phyloP scores from a whole-genome alignment of 73 alveolate genomes.

The Loxodes magnus region DNA sequence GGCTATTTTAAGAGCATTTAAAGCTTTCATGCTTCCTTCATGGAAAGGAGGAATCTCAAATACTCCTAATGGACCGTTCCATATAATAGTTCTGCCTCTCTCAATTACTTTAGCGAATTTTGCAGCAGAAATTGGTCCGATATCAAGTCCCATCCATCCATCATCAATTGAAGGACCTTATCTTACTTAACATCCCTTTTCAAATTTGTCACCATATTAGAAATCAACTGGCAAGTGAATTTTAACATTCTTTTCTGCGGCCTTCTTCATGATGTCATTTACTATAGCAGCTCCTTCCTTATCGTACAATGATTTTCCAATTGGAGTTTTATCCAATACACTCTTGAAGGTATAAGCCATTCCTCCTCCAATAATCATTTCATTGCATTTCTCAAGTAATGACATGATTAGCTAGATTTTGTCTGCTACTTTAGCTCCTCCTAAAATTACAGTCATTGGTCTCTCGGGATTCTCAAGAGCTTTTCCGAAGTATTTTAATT shows the following conservation, averaged over 20 bases:
- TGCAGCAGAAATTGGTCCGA: slow-evolving; percentile 51
- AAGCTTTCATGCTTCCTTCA: slow-evolving; percentile 23
- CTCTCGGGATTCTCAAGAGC: slow-evolving; percentile 77
- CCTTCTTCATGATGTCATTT: slow-evolving; percentile 60
- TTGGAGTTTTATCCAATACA: slow-evolving; percentile 41
- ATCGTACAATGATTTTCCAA: slow-evolving; percentile 85
- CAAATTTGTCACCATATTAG: slow-evolving; percentile 67
- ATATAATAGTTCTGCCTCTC: slow-evolving; percentile 46
- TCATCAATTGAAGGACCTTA: slow-evolving; percentile 67
- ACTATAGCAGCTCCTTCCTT: slow-evolving; percentile 69
- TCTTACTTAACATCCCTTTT: slow-evolving; percentile 22
- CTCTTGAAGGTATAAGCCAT: slow-evolving; percentile 92
- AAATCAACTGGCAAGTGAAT: slow-evolving; percentile 70
- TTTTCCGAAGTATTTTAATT: slow-evolving; percentile 58
- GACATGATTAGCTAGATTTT: slow-evolving; percentile 78
- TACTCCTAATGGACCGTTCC: slow-evolving; percentile 89
- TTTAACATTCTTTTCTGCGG: slow-evolving; percentile 68
- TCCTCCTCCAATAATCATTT: slow-evolving; percentile 92
- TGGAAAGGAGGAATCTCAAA: slow-evolving; percentile 57
- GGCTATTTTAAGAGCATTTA: slow-evolving; percentile 25
- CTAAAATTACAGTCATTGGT: slow-evolving; percentile 78
- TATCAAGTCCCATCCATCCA: slow-evolving; percentile 91
- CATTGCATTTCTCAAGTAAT: slow-evolving; percentile 72
- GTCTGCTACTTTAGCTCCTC: slow-evolving; percentile 91
- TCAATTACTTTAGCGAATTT: slow-evolving; percentile 26